Conservation (phyloP, 257 asterid species). For the Mentha longifolia region DNA sequence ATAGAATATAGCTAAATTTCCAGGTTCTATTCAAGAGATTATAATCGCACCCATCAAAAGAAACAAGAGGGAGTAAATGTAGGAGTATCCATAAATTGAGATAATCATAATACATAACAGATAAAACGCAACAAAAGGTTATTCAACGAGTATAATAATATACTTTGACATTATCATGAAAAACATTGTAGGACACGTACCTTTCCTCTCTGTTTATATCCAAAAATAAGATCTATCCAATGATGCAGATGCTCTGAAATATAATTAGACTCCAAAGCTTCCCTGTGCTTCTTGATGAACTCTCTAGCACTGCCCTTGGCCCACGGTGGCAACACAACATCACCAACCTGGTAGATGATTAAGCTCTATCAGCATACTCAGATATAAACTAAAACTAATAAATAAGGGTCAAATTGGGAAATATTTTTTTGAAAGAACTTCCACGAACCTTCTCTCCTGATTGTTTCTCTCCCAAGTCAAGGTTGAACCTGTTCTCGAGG, state of each 20-base stretch:
- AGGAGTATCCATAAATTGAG: not conserved
- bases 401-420: not conserved
- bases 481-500: constrained; percentile 82
- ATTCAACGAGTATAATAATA: constrained; percentile 11
- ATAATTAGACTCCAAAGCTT: constrained; percentile 97
- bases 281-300: constrained; percentile 92
- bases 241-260: constrained; percentile 97
- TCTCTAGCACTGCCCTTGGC: constrained; percentile 91
- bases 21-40: not conserved
- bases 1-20: no score
- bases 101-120: not conserved
- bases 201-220: constrained; percentile 96
- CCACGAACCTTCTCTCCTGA: constrained; percentile 96
- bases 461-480: constrained; percentile 99
- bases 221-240: constrained; percentile 99
- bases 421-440: constrained; percentile 9
- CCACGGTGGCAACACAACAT: constrained; percentile 95
- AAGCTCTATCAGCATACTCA: constrained; percentile 35
- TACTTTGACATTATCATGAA: constrained; percentile 16
- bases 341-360: constrained; percentile 77
- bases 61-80: not conserved
- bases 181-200: constrained; percentile 47
- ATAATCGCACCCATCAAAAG: not conserved
- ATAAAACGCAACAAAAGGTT: constrained; percentile 10
- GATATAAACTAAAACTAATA: not conserved